Evolutionary conservation across 192 early-diverging fungal species (phyloP).

Genomic region (Phlyctochytrium planicorne): DNA sequence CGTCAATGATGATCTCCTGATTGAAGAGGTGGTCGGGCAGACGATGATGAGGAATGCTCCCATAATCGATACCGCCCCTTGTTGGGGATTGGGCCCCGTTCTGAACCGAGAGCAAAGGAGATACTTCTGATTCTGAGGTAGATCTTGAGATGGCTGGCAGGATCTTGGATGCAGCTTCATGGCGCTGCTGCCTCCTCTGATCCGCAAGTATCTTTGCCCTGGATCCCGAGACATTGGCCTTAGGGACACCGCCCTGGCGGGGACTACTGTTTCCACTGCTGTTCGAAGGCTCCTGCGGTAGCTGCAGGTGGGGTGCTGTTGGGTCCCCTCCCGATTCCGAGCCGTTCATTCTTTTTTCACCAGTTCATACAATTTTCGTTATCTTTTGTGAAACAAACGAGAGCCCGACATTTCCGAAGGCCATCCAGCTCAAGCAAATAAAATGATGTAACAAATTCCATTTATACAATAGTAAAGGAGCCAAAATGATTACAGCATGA

Average conservation of each 20-base stretch:
- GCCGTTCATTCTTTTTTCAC: no score
- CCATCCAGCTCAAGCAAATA: no score
- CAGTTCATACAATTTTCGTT: no score
- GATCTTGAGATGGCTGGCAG: background rate
- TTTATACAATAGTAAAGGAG: no score
- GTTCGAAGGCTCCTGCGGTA: background rate
- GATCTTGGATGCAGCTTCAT: background rate
- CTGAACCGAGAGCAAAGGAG: background rate
- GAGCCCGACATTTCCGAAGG: no score
- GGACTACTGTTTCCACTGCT: background rate
- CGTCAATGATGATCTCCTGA: conserved; percentile 48
- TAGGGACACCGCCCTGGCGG: background rate
- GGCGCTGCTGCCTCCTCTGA: background rate
- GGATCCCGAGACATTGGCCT: background rate
- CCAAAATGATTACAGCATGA: no score
- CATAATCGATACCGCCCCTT: background rate
- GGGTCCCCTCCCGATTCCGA: no score
- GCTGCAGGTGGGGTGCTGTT: no score
- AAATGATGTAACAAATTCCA: no score
- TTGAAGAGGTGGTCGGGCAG: conserved; percentile 18
- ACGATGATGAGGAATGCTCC: background rate
- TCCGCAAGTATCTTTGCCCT: conserved; percentile 2
- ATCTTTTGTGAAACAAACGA: no score
- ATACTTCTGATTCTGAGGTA: background rate
- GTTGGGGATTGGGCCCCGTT: background rate